Evolutionary conservation across 805 yeast species (phyloP).

Genomic region (Pichia exigua): DNA sequence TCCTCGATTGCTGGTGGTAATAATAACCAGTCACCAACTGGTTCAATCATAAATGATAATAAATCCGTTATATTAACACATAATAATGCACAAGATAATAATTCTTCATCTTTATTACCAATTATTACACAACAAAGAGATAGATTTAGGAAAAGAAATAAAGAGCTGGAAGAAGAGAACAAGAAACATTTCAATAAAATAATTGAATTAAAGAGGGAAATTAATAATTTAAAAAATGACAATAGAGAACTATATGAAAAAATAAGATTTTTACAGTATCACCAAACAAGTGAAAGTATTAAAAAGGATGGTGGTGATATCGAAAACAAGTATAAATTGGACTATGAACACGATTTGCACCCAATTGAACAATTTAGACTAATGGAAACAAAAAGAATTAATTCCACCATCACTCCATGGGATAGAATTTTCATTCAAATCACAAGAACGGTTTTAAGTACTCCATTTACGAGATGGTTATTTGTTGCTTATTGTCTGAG

Average conservation of each 20-base stretch:
- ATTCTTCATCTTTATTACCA: conserved; percentile 50
- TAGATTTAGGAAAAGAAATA: conserved; percentile 75
- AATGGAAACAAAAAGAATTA: conserved; percentile 67
- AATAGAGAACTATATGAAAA: conserved; percentile 76
- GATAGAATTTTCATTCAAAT: conserved; percentile 71
- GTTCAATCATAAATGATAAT: not conserved
- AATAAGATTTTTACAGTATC: conserved; percentile 56
- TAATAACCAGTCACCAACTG: not conserved
- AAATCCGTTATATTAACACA: not conserved
- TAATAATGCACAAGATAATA: not conserved
- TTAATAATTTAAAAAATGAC: conserved; percentile 58
- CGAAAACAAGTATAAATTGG: conserved; percentile 53
- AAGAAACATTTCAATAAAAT: conserved; percentile 48
- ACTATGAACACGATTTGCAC: conserved; percentile 70
- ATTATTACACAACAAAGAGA: conserved; percentile 94
- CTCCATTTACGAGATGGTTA: conserved; percentile 60
- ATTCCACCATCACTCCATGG: conserved; percentile 62
- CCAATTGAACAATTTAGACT: conserved; percentile 79
- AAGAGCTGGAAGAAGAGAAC: conserved; percentile 76
- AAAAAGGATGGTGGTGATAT: conserved; percentile 25
- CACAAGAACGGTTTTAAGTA: conserved; percentile 69
- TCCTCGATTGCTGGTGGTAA: conserved; percentile 47
- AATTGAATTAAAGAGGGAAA: conserved; percentile 56
- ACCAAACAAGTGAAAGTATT: conserved; percentile 28
- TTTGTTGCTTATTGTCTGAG: conserved; percentile 69